These are phyloP conservation scores for Tylopilus sp. DNA, from an alignment of 768 basidiomycete species.

Conservation along the genomic window DNA sequence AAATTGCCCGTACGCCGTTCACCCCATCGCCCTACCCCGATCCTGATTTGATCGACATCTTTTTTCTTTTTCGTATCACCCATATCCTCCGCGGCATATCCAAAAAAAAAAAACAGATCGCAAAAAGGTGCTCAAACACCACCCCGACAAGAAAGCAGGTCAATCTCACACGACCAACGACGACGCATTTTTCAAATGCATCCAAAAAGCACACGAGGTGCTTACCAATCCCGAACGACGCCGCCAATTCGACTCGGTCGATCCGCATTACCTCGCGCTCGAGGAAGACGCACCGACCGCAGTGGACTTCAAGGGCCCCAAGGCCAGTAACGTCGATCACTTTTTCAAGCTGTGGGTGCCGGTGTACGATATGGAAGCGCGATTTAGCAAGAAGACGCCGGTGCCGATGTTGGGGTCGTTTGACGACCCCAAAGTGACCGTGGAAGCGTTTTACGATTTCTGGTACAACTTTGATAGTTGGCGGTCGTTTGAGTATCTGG, in stretches of 20 bases:
- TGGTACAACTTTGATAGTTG: slow-evolving; percentile 99
- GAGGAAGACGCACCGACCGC: slow-evolving; percentile 77
- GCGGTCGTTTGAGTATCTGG: slow-evolving; percentile 95
- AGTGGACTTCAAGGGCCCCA: slow-evolving; percentile 48
- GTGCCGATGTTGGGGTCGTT: slow-evolving; percentile 75
- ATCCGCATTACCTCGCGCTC: slow-evolving; percentile 67
- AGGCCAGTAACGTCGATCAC: slow-evolving; percentile 45
- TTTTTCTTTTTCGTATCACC: not conserved
- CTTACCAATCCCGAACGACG: slow-evolving; percentile 83
- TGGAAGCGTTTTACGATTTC: slow-evolving; percentile 95
- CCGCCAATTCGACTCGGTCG: slow-evolving; percentile 95
- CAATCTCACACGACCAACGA: slow-evolving; percentile 84
- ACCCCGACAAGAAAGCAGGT: slow-evolving; percentile 93
- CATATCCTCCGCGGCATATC: no score
- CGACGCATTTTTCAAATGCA: slow-evolving; percentile 99
- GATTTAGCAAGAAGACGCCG: slow-evolving; percentile 85
- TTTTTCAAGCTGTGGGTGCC: slow-evolving; percentile 76
- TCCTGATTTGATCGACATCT: slow-evolving; percentile 1
- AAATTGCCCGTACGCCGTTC: slow-evolving; percentile 81
- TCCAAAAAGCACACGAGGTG: slow-evolving; percentile 96
- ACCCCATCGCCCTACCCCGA: slow-evolving; percentile 12
- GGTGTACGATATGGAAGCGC: slow-evolving; percentile 88
- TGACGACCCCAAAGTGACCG: slow-evolving; percentile 72
- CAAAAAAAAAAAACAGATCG: no score
- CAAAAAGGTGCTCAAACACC: slow-evolving; percentile 98